Evolutionary conservation across 2,329 filamentous ascomycete genomes (phyloP).

Genomic region (Colletotrichum sp.): DNA sequence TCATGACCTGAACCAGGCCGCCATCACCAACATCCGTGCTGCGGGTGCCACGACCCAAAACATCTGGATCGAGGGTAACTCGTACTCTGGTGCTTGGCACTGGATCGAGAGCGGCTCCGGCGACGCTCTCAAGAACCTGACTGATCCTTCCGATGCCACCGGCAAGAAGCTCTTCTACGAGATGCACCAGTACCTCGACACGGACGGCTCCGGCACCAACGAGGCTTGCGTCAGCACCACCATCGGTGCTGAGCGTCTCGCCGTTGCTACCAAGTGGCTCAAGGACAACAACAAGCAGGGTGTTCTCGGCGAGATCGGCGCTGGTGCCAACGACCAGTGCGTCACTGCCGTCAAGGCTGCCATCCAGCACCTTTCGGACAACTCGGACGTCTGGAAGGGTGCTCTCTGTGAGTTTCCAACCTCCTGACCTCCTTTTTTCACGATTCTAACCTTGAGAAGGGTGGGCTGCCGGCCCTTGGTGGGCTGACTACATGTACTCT

Average conservation of each 20-base stretch:
- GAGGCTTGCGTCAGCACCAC: constrained; percentile 45
- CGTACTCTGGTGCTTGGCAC: constrained; percentile 49
- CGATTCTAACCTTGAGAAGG: constrained; percentile 21
- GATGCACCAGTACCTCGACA: constrained; percentile 60
- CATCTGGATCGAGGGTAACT: constrained; percentile 56
- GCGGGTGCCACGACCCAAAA: constrained; percentile 56
- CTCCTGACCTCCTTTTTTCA: background rate
- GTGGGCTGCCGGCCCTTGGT: constrained; percentile 56
- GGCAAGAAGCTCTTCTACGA: constrained; percentile 47
- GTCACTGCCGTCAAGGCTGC: constrained; percentile 50
- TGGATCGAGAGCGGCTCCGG: constrained; percentile 36
- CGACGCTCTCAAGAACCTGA: constrained; percentile 40
- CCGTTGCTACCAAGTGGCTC: constrained; percentile 53
- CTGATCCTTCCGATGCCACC: constrained; percentile 47
- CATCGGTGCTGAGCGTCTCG: constrained; percentile 48
- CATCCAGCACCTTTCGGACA: constrained; percentile 51
- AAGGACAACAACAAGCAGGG: constrained; percentile 52
- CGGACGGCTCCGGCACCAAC: constrained; percentile 50
- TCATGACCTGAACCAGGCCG: constrained; percentile 60
- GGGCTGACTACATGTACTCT: constrained; percentile 47
- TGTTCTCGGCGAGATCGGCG: constrained; percentile 56
- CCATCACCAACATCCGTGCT: constrained; percentile 60
- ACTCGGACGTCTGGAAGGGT: constrained; percentile 57
- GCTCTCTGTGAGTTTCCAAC: background rate
- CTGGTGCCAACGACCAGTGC: constrained; percentile 50